These are phyloP conservation scores for Alternaria sp. DNA, from an alignment of 2,329 filamentous ascomycete genomes.

Conservation along the genomic window DNA sequence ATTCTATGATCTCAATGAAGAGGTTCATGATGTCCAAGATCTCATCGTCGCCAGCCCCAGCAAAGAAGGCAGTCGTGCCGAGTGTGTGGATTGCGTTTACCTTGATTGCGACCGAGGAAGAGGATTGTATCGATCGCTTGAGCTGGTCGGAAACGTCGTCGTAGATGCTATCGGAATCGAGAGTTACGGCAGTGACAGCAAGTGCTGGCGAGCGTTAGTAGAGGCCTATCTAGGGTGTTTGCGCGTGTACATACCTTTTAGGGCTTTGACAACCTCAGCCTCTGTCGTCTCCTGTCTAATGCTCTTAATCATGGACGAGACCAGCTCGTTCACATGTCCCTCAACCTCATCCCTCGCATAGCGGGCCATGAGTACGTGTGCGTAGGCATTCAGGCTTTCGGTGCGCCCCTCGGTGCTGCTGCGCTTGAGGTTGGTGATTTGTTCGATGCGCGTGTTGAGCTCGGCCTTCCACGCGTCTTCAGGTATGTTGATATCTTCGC, in stretches of 20 bases:
- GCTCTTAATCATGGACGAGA: constrained; percentile 71
- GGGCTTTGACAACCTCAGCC: constrained; percentile 71
- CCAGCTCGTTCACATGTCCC: constrained; percentile 64
- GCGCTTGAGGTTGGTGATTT: constrained; percentile 78
- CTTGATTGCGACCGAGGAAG: constrained; percentile 69
- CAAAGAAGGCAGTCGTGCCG: constrained; percentile 74
- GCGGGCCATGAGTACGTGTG: constrained; percentile 70
- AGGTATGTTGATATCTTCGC: constrained; percentile 58
- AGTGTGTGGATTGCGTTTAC: constrained; percentile 75
- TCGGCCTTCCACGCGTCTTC: constrained; percentile 65
- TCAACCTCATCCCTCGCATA: constrained; percentile 70
- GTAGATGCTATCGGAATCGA: constrained; percentile 69
- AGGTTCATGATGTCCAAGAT: constrained; percentile 76
- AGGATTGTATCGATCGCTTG: constrained; percentile 70
- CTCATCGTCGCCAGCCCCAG: constrained; percentile 72
- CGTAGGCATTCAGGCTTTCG: constrained; percentile 65
- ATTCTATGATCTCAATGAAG: constrained; percentile 77
- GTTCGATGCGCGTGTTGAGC: constrained; percentile 70
- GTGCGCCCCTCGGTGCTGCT: constrained; percentile 76
- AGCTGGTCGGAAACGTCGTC: constrained; percentile 65
- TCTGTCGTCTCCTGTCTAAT: constrained; percentile 72
- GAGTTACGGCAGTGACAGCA: constrained; percentile 71
- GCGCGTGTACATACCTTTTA: constrained; percentile 59
- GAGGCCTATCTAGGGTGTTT: not conserved
- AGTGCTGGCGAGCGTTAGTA: constrained; percentile 58